A percentile compares a stretch with the other conserved stretches of the same genome.
Conservation (phyloP, 257 asterid genomes). For the Nicotiana paniculata region DNA sequence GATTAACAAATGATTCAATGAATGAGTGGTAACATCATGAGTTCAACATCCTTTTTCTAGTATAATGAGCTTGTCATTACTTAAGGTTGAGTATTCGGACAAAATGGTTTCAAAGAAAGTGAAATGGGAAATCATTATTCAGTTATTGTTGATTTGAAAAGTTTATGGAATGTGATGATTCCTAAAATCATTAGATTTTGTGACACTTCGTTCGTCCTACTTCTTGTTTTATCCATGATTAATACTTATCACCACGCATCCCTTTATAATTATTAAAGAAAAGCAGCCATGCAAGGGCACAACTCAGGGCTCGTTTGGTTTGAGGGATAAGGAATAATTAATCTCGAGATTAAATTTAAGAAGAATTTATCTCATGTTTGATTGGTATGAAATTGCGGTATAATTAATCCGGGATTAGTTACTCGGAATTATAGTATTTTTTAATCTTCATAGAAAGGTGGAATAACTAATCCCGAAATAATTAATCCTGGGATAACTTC, state of each 20-base stretch:
- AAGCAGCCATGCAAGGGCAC: not conserved
- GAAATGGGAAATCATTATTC: not conserved
- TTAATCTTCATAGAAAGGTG: no score
- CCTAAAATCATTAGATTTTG: not conserved
- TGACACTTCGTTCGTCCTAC: not conserved
- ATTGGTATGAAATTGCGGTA: no score
- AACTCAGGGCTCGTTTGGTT: no score
- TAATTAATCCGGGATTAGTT: no score
- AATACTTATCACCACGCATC: not conserved
- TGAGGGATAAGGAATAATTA: no score
- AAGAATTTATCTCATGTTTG: no score
- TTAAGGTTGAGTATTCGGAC: not conserved
- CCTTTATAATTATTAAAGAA: not conserved
- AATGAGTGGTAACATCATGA: not conserved
- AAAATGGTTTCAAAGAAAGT: not conserved
- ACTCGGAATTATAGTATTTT: no score
- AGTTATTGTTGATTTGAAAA: not conserved
- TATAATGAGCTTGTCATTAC: not conserved
- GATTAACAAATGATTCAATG: not conserved
- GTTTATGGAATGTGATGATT: not conserved
- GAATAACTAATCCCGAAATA: no score
- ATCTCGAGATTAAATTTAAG: no score
- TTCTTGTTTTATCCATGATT: not conserved
- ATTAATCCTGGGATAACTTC: no score
- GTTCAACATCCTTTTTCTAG: not conserved